Evolutionary conservation across 768 basidiomycete genomes (phyloP).

Genomic region (Suillus lakei): DNA sequence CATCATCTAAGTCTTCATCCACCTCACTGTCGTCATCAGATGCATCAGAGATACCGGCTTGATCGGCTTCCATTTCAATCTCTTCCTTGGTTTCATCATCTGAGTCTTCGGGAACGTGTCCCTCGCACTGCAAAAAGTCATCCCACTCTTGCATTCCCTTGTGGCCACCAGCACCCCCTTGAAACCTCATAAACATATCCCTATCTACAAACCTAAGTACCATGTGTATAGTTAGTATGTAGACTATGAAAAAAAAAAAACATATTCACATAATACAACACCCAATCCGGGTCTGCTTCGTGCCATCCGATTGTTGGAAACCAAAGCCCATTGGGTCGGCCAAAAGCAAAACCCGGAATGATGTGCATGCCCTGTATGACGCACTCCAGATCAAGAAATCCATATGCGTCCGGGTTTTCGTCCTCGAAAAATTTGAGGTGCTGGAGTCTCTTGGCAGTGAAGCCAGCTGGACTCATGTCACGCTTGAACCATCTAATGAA

Average conservation of each 20-base stretch:
- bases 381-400: constrained; percentile 48
- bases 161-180: constrained; percentile 38
- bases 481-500: constrained; percentile 46
- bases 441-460: constrained; percentile 34
- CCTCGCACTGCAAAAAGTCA: too few relatives aligned
- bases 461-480: constrained; percentile 32
- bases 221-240: not conserved
- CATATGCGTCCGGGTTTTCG: constrained; percentile 39
- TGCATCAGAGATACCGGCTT: too few relatives aligned
- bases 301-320: constrained; percentile 11
- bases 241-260: constrained; percentile 18
- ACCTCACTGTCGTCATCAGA: not conserved
- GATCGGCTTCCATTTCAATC: too few relatives aligned
- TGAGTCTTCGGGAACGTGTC: too few relatives aligned
- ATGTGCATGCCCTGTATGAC: constrained; percentile 47
- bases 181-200: constrained; percentile 45
- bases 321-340: constrained; percentile 19
- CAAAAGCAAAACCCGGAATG: constrained; percentile 43
- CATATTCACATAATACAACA: constrained; percentile 40
- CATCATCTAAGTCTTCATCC: not conserved
- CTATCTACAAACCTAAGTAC: constrained; percentile 42
- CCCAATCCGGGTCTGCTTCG: constrained; percentile 36
- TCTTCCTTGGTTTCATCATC: too few relatives aligned
- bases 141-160: not conserved
- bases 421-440: constrained; percentile 42